Evolutionary conservation across 2,329 filamentous ascomycete species (phyloP), one percentile per base, ranked within the genome.

Genomic region (Cytospora leucostoma): DNA sequence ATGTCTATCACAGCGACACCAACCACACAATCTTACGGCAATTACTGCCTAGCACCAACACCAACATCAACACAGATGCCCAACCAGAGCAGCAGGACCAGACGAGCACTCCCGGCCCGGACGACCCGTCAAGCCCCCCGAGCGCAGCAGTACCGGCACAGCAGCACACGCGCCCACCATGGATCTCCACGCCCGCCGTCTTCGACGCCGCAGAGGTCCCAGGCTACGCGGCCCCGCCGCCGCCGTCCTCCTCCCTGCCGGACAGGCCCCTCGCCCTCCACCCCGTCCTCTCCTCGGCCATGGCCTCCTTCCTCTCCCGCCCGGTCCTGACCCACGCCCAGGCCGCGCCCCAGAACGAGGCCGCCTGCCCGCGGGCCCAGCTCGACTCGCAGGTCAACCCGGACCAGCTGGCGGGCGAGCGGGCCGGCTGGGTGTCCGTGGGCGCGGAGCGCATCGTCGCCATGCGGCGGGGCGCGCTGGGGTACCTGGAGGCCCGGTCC

Each of bases 331-430:
- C 60, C 19, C 64, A 65, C 10, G 10, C 59, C 27, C 56, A 63
- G 56, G 64, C 64, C 33, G 19, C n/a, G 19, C 35, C 8, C 8
- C 51, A 60, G 56, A 65, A 65, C 52, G 60, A 65, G 52, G 64
- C n/a, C 17, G 56, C 56, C 12, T 65, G 64, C 21, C 64, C 64
- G 10, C 56, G 54, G 33, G 10, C 7, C 32, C 64, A 65, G 33
- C 60, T 62, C 38, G 40, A 56, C 33, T 3, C 19, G 21, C 64
- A 65, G 61, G 64, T 65, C 56, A 65, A 65, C 56, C 33, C 56
- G 4, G 64, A 65, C 52, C 64, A 65, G 60, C 60, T 65, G 51
- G 8, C 19, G 38, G 50, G 35, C n/a, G 60, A 63, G 56, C 64
- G n/a, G 51, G 34, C 35, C n/a, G 50, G 49, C 38, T 65, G 64